Evolutionary conservation across 371 early-diverging fungal species (phyloP).

Genomic region (Batkoa obscura): DNA sequence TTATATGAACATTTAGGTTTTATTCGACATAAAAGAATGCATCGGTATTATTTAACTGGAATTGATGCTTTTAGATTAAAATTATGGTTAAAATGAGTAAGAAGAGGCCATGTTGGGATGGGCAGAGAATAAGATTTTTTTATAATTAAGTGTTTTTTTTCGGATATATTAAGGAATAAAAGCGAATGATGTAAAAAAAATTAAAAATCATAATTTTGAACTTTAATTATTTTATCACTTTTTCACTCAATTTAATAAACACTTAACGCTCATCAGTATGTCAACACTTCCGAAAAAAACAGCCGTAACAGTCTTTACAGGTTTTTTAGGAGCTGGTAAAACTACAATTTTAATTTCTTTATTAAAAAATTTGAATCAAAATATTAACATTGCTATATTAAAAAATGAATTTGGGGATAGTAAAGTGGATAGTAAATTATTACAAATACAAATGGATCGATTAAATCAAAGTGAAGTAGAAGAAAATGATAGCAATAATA

Average conservation of each 20-base stretch:
- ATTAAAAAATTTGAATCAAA: conserved; percentile 47
- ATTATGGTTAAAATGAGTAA: too few relatives aligned
- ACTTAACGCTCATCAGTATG: too few relatives aligned
- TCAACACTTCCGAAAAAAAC: too few relatives aligned
- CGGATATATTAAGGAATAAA: too few relatives aligned
- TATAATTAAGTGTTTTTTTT: too few relatives aligned
- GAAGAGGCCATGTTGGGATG: too few relatives aligned
- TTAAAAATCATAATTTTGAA: too few relatives aligned
- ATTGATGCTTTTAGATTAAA: conserved; percentile 81
- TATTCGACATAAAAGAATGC: conserved; percentile 73
- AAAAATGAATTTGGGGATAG: conserved; percentile 96
- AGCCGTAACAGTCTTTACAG: conserved; percentile 76
- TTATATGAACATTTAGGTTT: conserved; percentile 88
- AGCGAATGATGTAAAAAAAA: too few relatives aligned
- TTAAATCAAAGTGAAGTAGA: not conserved
- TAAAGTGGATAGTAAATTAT: conserved; percentile 23
- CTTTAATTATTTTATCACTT: too few relatives aligned
- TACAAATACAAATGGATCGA: too few relatives aligned
- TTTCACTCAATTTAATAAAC: too few relatives aligned
- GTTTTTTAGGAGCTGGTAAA: conserved; percentile 76
- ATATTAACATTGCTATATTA: conserved; percentile 58
- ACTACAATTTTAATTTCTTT: conserved; percentile 69
- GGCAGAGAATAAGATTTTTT: too few relatives aligned
- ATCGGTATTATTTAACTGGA: conserved; percentile 83
- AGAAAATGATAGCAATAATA: not conserved